Conservation (phyloP, 2,329 filamentous ascomycete genomes). For the Coleophoma cylindrospora region DNA sequence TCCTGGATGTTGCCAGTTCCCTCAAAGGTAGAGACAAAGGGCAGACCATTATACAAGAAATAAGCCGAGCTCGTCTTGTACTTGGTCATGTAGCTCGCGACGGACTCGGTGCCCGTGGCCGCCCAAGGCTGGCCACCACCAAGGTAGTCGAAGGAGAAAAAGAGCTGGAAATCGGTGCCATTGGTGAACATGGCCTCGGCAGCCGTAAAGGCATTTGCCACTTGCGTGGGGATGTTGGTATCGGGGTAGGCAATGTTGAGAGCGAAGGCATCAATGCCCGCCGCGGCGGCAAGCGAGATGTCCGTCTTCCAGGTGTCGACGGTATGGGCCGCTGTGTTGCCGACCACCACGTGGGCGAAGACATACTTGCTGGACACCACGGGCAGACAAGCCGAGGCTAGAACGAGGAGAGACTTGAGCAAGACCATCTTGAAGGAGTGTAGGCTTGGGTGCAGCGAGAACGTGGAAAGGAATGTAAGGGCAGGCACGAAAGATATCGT, state of each 20-base stretch:
- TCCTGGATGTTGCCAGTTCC: constrained; percentile 34
- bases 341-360: constrained; percentile 26
- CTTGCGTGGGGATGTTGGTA: constrained; percentile 26
- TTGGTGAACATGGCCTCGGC: constrained; percentile 24
- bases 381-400: not conserved
- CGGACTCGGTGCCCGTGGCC: constrained; percentile 15
- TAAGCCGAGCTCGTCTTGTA: constrained; percentile 29
- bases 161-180: constrained; percentile 20
- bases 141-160: constrained; percentile 30
- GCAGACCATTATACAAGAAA: constrained; percentile 30
- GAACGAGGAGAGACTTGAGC: constrained; percentile 1
- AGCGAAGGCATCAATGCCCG: constrained; percentile 32
- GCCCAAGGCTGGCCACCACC: constrained; percentile 21
- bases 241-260: constrained; percentile 28
- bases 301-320: constrained; percentile 25
- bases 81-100: constrained; percentile 22
- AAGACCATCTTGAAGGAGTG: not conserved
- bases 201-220: constrained; percentile 27
- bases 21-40: constrained; percentile 49
- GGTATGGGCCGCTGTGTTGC: constrained; percentile 26
- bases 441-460: not conserved
- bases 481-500: not conserved
- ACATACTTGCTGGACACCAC: constrained; percentile 18
- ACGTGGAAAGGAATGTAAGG: not conserved
- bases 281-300: constrained; percentile 26